Evolutionary conservation across 2,329 filamentous ascomycete genomes (phyloP).

Genomic region (Colletotrichum gloeosporioides): DNA sequence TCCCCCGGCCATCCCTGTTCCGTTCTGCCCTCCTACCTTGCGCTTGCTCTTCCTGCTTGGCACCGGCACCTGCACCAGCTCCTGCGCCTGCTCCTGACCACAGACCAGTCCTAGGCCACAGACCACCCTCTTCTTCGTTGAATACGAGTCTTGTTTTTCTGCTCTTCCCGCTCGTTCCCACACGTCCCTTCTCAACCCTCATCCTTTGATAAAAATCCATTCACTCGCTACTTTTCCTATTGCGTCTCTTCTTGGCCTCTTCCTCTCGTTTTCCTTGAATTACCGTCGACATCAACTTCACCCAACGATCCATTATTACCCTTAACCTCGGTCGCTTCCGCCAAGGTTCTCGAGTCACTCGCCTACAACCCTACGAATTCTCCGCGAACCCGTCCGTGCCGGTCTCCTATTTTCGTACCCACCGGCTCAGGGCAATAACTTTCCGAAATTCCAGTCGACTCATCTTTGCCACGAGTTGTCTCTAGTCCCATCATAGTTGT

Average conservation of each 20-base stretch:
- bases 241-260: not conserved
- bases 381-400: not conserved
- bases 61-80: not conserved
- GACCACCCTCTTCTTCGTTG: not conserved
- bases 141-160: constrained; percentile 21
- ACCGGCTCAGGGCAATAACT: constrained; percentile 4
- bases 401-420: constrained; percentile 10
- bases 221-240: constrained; percentile 7
- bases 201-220: constrained; percentile 8
- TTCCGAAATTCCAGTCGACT: constrained; percentile 12
- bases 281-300: not conserved
- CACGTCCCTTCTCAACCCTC: not conserved
- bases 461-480: not conserved
- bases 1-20: not conserved
- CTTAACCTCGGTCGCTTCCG: not conserved
- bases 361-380: not conserved
- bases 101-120: not conserved
- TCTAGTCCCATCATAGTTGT: not conserved
- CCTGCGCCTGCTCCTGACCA: not conserved
- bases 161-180: constrained; percentile 8
- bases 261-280: not conserved
- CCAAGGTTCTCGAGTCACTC: not conserved
- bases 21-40: not conserved
- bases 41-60: not conserved
- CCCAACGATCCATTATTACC: not conserved